Conservation (phyloP, 495 filamentous ascomycete genomes). For the Xylaria nigripes region DNA sequence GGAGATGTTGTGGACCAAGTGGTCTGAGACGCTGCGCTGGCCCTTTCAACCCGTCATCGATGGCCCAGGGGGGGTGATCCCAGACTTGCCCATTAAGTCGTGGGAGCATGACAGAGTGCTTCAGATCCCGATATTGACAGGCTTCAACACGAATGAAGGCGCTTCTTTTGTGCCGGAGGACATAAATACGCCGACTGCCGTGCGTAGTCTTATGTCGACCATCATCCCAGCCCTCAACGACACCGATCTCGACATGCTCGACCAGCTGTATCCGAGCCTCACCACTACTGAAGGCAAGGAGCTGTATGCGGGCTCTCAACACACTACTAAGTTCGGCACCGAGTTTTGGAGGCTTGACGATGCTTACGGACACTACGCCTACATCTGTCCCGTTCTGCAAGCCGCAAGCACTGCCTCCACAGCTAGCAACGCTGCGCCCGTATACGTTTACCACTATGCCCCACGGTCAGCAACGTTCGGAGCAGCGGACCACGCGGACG, state of each 20-base stretch:
- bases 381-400: constrained; percentile 57
- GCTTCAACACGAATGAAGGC: constrained; percentile 60
- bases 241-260: constrained; percentile 41
- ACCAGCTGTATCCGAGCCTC: constrained; percentile 52
- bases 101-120: constrained; percentile 47
- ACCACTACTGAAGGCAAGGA: constrained; percentile 16
- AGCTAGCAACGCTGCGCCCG: constrained; percentile 24
- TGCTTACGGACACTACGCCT: constrained; percentile 59
- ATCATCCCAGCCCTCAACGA: constrained; percentile 46
- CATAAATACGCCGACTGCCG: constrained; percentile 38
- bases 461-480: constrained; percentile 38
- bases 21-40: constrained; percentile 51
- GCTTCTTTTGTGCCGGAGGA: constrained; percentile 47
- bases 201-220: constrained; percentile 46
- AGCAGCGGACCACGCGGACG: constrained; percentile 53
- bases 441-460: constrained; percentile 55
- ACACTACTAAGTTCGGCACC: constrained; percentile 36
- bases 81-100: constrained; percentile 46
- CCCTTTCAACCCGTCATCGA: constrained; percentile 64
- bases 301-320: constrained; percentile 13
- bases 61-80: constrained; percentile 44
- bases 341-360: constrained; percentile 55
- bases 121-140: constrained; percentile 54
- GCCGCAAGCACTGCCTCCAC: constrained; percentile 45
- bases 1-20: constrained; percentile 44